Conservation (phyloP, 306 rosid genomes). For the Castanospermum australe region DNA sequence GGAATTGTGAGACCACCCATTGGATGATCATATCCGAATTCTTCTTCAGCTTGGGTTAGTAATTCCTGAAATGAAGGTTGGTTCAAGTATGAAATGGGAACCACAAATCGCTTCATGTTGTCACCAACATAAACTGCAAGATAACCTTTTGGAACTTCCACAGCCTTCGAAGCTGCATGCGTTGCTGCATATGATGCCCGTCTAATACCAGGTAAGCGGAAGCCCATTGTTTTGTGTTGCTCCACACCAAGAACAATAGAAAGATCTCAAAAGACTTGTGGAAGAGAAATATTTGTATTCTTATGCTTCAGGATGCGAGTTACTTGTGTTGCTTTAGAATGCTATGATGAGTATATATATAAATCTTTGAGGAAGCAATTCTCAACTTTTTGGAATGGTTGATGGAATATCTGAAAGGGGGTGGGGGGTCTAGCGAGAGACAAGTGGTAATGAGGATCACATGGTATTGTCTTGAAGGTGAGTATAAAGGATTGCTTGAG, state of each 20-base stretch:
- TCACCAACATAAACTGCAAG: conserved; percentile 39
- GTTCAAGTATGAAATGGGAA: conserved; percentile 39
- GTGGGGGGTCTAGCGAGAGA: neutral
- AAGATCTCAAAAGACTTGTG: neutral
- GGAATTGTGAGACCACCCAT: conserved; percentile 48
- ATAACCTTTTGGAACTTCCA: conserved; percentile 40
- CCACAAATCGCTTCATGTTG: conserved; percentile 27
- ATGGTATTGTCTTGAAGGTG: neutral
- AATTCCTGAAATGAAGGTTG: conserved; percentile 33
- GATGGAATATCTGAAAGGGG: neutral
- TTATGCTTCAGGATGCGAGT: neutral
- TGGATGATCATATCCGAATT: too few relatives aligned
- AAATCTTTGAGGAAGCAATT: too few relatives aligned
- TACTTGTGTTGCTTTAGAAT: too few relatives aligned
- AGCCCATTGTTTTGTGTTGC: neutral
- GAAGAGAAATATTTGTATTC: neutral
- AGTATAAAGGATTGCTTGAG: neutral
- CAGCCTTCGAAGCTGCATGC: neutral
- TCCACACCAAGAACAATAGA: neutral
- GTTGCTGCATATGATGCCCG: neutral
- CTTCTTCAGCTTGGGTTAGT: conserved; percentile 33
- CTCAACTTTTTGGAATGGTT: too few relatives aligned
- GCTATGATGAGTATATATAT: too few relatives aligned
- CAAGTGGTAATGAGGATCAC: neutral
- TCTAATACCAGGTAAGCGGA: neutral